Conservation (phyloP, 257 asterid genomes). For the Ehretia macrophylla region DNA sequence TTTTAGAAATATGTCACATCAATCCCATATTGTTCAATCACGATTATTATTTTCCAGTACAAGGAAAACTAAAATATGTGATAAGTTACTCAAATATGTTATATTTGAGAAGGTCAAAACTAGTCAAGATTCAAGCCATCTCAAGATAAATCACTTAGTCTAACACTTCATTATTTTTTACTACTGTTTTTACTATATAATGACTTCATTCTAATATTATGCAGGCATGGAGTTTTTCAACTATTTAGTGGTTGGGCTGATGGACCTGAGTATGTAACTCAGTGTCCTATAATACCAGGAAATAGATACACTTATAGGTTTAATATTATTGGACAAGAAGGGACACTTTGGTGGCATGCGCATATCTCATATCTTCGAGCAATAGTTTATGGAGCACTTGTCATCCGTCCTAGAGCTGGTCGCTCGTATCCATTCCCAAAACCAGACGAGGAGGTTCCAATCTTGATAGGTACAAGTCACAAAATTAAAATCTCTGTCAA, state of each 20-base stretch:
- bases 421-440: background rate
- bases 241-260: background rate
- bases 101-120: too few species aligned
- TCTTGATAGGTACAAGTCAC: background rate
- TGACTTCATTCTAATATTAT: background rate
- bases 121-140: too few species aligned
- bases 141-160: too few species aligned
- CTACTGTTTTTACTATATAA: background rate
- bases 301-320: background rate
- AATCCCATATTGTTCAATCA: too few species aligned
- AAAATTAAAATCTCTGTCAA: too few species aligned
- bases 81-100: too few species aligned
- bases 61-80: too few species aligned
- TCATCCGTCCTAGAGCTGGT: background rate
- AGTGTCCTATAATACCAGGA: background rate
- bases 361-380: background rate
- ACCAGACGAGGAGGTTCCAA: background rate
- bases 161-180: too few species aligned
- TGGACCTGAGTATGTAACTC: background rate
- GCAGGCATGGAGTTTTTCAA: background rate
- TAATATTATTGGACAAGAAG: background rate
- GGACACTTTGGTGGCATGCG: background rate
- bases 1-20: too few species aligned
- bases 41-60: too few species aligned
- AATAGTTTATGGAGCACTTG: background rate